Conservation (phyloP, 2,329 filamentous ascomycete genomes). For the Aspergillus uvarum region DNA sequence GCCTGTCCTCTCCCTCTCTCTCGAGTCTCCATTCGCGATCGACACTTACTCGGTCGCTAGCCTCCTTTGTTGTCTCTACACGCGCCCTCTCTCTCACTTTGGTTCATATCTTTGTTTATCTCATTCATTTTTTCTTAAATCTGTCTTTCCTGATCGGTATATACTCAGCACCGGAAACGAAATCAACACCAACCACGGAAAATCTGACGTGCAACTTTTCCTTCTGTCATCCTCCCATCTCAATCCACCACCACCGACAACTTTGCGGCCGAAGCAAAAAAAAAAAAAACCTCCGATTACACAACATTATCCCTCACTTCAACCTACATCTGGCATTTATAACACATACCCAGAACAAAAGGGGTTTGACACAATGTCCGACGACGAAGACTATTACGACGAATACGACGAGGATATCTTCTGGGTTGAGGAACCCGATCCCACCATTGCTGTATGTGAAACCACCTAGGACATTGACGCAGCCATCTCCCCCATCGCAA, state of each 20-base stretch:
- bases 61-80: background rate
- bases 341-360: background rate
- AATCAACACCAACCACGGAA: background rate
- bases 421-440: slow-evolving; percentile 37
- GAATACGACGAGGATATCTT: slow-evolving; percentile 37
- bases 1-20: background rate
- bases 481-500: too few species aligned
- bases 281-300: too few species aligned
- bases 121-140: background rate
- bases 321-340: background rate
- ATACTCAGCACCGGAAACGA: background rate
- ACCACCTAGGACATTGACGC: background rate
- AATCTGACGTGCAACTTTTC: background rate
- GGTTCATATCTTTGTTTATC: background rate
- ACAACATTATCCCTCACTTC: background rate
- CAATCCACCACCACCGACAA: too few species aligned
- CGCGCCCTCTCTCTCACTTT: background rate
- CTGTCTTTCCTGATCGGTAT: background rate
- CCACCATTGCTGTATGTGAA: slow-evolving; percentile 35
- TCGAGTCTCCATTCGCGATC: background rate
- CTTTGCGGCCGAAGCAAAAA: too few species aligned
- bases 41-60: background rate
- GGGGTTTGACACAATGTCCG: slow-evolving; percentile 29
- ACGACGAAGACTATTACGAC: slow-evolving; percentile 41
- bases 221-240: too few species aligned